Evolutionary conservation across 768 basidiomycete species (phyloP).

Genomic region (Russula sp.): DNA sequence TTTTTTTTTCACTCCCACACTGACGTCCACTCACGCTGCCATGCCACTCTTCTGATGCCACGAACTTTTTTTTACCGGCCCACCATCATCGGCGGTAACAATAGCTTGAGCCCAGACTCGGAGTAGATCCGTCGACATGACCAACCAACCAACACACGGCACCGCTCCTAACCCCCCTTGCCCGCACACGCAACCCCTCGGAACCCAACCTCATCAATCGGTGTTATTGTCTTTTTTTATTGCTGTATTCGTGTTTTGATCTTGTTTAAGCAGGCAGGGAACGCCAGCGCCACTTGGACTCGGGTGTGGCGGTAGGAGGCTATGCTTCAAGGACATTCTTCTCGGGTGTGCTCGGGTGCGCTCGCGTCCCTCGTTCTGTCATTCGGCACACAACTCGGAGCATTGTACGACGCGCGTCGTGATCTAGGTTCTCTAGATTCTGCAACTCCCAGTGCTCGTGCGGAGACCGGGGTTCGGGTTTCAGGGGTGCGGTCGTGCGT

Average conservation of each 20-base stretch:
- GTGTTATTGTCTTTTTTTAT: neutral
- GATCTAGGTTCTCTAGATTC: neutral
- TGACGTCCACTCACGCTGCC: too few relatives aligned
- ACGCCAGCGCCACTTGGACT: neutral
- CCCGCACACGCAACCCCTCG: neutral
- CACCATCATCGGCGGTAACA: neutral
- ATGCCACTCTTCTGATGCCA: neutral
- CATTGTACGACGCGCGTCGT: neutral
- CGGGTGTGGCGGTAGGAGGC: neutral
- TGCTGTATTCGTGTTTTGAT: neutral
- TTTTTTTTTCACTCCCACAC: too few relatives aligned
- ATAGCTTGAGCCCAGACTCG: neutral
- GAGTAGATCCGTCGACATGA: too few relatives aligned
- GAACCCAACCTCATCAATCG: neutral
- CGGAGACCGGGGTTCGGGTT: neutral
- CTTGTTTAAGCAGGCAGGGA: neutral
- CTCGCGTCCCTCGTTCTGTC: neutral
- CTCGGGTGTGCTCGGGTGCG: neutral
- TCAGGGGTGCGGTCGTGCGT: neutral
- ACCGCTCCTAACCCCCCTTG: neutral
- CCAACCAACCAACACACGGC: neutral
- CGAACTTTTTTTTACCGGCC: neutral
- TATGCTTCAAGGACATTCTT: neutral
- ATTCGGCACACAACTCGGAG: neutral
- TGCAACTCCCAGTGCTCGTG: neutral